Base-by-base conservation (phyloP, 2,329 filamentous ascomycete species). In the Stagonosporopsis cucurbitacearum region DNA sequence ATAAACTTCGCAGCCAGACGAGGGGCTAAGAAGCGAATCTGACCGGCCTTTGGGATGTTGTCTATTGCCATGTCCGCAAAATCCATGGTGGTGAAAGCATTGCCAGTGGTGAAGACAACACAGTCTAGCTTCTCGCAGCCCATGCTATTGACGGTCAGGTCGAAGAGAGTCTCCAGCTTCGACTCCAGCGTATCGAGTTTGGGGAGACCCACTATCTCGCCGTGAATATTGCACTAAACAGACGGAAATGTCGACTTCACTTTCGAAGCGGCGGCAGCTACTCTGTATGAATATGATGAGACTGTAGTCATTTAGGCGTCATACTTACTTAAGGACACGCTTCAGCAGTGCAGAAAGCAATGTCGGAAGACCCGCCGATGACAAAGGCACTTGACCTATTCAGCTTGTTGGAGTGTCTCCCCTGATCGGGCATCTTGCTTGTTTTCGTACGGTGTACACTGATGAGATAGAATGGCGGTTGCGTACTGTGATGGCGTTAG, bases 361-460 rank as follows among this genome's bases (percentile, higher is more conserved):
- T 86, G 47, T 87, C 87, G 15, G 82, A 81, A 2, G 84, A 83
- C 36, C 86, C 88, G 40, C 87, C 87, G 42, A 89, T 79, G 66
- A 90, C 74, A 36, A 90, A 81, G 63, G 88, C 72, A 57, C 77
- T 78, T 25, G 74, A 68, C 60, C 68, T 71, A 11, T 71, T 58
- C 28, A 84, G 80, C 66, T 82, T 84, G 60, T 80, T 80, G 50
- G 71, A 74, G 64, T 80, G 80, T 62, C 79, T 80, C 50, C 63
- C 69, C 63, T 77, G 72, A 62, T 80, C 78, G 13, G 75, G 40
- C 66, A 70, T 70, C 17, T 19, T 63, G 39, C 13, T 17, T 17
- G 4, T 43, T 3, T 8, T 30, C 15, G 12, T 49, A 15, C 23
- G 15, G 20, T 35, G 37, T 5, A 28, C 23, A 26, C 30, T 17